Evolutionary conservation across 192 early-diverging fungal genomes (phyloP), one percentile per base, ranked within the genome.

Genomic region (Cladochytrium replicatum): DNA sequence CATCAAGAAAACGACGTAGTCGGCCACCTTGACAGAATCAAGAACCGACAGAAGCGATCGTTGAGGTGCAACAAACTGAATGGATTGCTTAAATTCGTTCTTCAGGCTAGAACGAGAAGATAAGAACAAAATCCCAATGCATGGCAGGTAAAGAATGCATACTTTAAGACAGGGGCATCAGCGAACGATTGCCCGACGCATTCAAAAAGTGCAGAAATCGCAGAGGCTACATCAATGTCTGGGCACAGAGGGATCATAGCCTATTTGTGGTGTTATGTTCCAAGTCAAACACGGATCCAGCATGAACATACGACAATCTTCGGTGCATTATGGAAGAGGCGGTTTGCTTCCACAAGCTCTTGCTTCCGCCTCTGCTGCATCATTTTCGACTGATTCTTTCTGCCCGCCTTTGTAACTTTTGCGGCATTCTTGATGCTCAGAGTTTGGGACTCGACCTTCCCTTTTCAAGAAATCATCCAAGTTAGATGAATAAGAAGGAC

Each of bases 21-120:
- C 95, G 29, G 89, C 89, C 0, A 92, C 83, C 64, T 89, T 93
- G 59, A 84, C 79, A 2, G 80, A 85, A 64, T 96, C 89, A 48
- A 98, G 58, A 29, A 94, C 82, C 31, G 88, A 83, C 46, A 89
- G 63, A 32, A 94, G 72, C 44, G 90, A 81, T 43, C 92, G 82
- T 13, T 66, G 61, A 7, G 83, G 53, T 46, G 87, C 82, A 1
- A 95, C 54, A 43, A 98, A 78, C 59, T 89, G 86, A 6, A 95
- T 48, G 27, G 81, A 86, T 61, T 98, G 94, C 58, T 91, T 90
- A 70, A 95, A 95, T 23, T n/a, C 89, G 77, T 23, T 84, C 72
- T 4, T 37, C 8, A 65, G 29, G n/a, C 52, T 53, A 25, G 24
- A 55, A n/a, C n/a, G n/a, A n/a, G n/a, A n/a, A n/a, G n/a, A n/a